These are phyloP conservation scores for Populus hybrid DNA, from an alignment of 441 rosid species.

Conservation along the genomic window DNA sequence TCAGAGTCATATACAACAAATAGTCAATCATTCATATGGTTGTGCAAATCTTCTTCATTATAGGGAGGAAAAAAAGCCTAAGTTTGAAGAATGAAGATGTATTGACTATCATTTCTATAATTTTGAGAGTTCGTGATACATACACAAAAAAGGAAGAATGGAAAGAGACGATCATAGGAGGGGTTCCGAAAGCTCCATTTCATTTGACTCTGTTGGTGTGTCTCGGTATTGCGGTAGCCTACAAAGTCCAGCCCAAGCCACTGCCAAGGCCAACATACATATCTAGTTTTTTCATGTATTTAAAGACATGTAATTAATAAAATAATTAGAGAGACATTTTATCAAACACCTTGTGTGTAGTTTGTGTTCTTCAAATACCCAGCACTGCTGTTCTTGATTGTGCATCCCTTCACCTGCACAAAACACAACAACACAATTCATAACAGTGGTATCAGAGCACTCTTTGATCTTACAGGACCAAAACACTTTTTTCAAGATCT, in stretches of 20 bases:
- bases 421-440: no score
- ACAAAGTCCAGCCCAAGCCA: slow-evolving; percentile 93
- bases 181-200: slow-evolving; percentile 97
- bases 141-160: slow-evolving; percentile 10
- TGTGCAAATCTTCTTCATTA: neutral
- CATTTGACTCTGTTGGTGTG: slow-evolving; percentile 61
- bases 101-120: slow-evolving; percentile 18
- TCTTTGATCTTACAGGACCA: no score
- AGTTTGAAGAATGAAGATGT: slow-evolving; percentile 18
- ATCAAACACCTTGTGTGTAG: no score
- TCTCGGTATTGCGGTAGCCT: slow-evolving; percentile 50
- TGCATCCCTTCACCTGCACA: no score
- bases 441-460: no score
- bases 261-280: slow-evolving; percentile 98
- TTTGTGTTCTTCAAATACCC: no score
- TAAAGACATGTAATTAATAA: no score
- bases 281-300: slow-evolving; percentile 78
- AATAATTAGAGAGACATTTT: no score
- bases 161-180: slow-evolving; percentile 43
- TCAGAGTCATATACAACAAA: neutral
- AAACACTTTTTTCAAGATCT: no score
- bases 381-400: no score
- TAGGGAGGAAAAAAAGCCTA: neutral
- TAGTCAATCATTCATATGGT: neutral
- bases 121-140: slow-evolving; percentile 21